Base-by-base conservation (phyloP, 768 basidiomycete genomes). In the Boletus edulis region DNA sequence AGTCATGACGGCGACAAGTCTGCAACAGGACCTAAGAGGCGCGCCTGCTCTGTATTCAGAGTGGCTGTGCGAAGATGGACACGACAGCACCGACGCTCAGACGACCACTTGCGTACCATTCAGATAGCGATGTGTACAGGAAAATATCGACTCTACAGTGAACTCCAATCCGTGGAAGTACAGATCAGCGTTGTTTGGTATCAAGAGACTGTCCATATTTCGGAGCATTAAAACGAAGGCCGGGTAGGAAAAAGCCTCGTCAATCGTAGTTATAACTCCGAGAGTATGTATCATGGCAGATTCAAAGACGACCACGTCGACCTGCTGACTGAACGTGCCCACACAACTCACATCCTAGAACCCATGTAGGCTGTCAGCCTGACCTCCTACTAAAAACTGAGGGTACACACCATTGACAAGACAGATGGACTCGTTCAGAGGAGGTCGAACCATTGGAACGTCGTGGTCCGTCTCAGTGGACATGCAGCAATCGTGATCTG, bases 181-280 rank as follows among this genome's bases (percentile, higher is more conserved):
- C 53, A 56, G 62, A 67, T 49, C 60, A 61, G 55, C 65, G 85
- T 78, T 86, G 79, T 82, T 71, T 75, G 81, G 85, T 84, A 81
- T 81, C 69, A 75, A 77, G 78, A 79, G 77, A 61, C 69, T 46
- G 46, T 84, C 70, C 58, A 79, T 90, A 49, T 91, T 66, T 83
- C 86, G 89, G 83, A 87, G 83, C 73, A 75, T 89, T 91, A 90
- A 90, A 90, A 88, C 88, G 81, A 84, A 75, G 70, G 79, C 74
- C 81, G 80, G 76, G 87, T 90, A 66, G 80, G 75, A 32, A 9
- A 63, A 67, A 63, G 73, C 76, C 80, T 78, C 84, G 82, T 78
- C 82, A 71, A 78, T 78, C 85, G 89, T 89, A 91, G 89, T 91
- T 89, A 91, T 91, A 79, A 80, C 84, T 81, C 87, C 86, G 86